phyloP scores from a whole-genome alignment of 73 alveolate genomes.

The Paraurostyla sp. region DNA sequence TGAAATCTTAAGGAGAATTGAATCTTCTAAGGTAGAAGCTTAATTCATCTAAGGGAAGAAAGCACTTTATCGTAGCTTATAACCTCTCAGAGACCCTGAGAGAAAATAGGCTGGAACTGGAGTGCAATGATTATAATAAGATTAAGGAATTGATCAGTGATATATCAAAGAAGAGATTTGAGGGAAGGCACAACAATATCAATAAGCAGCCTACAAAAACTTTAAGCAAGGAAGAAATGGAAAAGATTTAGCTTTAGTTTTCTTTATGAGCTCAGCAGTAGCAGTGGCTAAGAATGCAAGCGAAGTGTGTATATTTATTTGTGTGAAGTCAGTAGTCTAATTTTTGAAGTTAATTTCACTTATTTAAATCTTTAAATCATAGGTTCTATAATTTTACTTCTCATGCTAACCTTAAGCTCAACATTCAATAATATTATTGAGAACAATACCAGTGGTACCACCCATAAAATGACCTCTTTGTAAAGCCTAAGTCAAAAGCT shows the following conservation, averaged over 20 bases:
- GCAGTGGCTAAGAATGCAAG: not conserved
- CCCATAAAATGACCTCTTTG: not conserved
- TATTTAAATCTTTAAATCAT: constrained; percentile 16
- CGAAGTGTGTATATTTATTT: not conserved
- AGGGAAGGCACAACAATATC: constrained; percentile 18
- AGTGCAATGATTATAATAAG: constrained; percentile 47
- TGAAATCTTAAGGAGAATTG: not conserved
- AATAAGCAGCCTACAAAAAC: not conserved
- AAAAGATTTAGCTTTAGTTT: not conserved
- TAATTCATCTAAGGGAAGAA: constrained; percentile 28
- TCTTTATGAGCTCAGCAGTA: not conserved
- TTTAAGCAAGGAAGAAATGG: not conserved
- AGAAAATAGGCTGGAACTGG: constrained; percentile 46
- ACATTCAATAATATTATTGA: too few relatives aligned
- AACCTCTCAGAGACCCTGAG: constrained; percentile 8
- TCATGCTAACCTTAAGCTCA: too few relatives aligned
- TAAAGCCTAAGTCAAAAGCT: too few relatives aligned
- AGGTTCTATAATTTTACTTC: constrained; percentile 2
- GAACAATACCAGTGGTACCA: not conserved
- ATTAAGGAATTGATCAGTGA: constrained; percentile 23
- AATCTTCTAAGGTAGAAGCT: constrained; percentile 40
- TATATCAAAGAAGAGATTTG: constrained; percentile 53
- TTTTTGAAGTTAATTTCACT: too few relatives aligned
- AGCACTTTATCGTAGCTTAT: constrained; percentile 41
- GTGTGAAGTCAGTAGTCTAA: too few relatives aligned